Percentiles rank a stretch among this genome's conserved stretches.
These are phyloP conservation scores for Hamigera avellanea DNA, from an alignment of 495 filamentous ascomycete species.

Conservation along the genomic window DNA sequence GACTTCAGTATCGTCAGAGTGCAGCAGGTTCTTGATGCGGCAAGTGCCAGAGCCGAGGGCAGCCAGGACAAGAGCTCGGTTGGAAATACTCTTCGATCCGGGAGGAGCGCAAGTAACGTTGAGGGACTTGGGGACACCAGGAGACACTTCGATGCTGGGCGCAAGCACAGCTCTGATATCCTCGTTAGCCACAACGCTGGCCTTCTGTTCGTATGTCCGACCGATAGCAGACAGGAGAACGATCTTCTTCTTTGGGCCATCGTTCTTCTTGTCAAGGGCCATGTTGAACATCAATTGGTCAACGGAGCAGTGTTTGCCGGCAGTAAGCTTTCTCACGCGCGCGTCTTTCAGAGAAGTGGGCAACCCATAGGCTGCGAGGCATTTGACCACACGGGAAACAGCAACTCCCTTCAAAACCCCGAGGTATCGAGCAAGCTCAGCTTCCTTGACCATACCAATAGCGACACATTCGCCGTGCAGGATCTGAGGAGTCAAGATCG, in stretches of 20 bases:
- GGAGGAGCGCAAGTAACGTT: constrained; percentile 74
- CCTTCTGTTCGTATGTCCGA: constrained; percentile 71
- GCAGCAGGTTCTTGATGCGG: constrained; percentile 79
- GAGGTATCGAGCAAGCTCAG: constrained; percentile 81
- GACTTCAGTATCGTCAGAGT: constrained; percentile 94
- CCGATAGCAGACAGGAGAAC: constrained; percentile 92
- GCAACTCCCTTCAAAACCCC: constrained; percentile 80
- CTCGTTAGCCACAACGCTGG: constrained; percentile 76
- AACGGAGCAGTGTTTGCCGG: constrained; percentile 82
- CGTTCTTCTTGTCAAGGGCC: constrained; percentile 98
- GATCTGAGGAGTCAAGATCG: constrained; percentile 88
- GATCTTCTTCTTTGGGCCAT: constrained; percentile 89
- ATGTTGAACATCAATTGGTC: constrained; percentile 82
- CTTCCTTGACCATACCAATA: constrained; percentile 97
- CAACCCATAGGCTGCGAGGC: constrained; percentile 83
- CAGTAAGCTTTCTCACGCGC: constrained; percentile 72
- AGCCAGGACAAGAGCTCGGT: constrained; percentile 84
- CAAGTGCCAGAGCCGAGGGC: constrained; percentile 82
- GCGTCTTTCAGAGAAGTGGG: constrained; percentile 80
- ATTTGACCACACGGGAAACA: constrained; percentile 82
- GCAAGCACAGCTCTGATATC: constrained; percentile 79
- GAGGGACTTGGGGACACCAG: constrained; percentile 49
- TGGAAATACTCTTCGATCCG: constrained; percentile 96
- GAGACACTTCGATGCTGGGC: constrained; percentile 61
- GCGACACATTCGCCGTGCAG: constrained; percentile 93